Conservation (phyloP, 2,329 filamentous ascomycete species). For the Monilinia vaccinii-corymbosi region DNA sequence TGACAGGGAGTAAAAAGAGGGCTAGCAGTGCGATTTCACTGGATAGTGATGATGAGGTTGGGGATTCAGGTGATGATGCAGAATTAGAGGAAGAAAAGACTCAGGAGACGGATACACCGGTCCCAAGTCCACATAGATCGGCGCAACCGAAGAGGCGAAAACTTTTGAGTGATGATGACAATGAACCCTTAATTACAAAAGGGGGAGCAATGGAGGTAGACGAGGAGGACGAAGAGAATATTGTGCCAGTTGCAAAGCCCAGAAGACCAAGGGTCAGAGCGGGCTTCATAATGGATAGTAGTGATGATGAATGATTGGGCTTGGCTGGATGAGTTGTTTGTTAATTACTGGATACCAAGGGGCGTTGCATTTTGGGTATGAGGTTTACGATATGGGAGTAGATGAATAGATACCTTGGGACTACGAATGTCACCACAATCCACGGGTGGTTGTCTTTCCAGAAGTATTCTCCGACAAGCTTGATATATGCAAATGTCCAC, state of each 20-base stretch:
- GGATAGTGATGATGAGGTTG: conserved; percentile 27
- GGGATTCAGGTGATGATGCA: conserved; percentile 9
- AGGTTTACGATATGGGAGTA: neutral
- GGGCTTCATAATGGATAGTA: conserved; percentile 51
- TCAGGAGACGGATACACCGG: conserved; percentile 31
- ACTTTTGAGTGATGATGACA: conserved; percentile 27
- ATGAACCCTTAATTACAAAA: conserved; percentile 5
- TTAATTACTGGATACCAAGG: conserved; percentile 6
- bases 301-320: conserved; percentile 35
- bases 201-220: conserved; percentile 18
- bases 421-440: neutral
- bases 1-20: conserved; percentile 12
- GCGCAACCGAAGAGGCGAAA: conserved; percentile 33
- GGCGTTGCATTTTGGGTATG: neutral
- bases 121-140: conserved; percentile 32
- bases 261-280: conserved; percentile 34
- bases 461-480: neutral
- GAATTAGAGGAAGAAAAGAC: conserved; percentile 28
- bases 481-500: neutral
- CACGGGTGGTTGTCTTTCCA: neutral
- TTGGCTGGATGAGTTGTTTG: neutral
- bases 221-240: conserved; percentile 36
- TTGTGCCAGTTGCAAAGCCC: conserved; percentile 30
- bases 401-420: neutral
- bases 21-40: conserved; percentile 11